Conservation (phyloP, 192 early-diverging fungal species). For the Coemansia sp. region DNA sequence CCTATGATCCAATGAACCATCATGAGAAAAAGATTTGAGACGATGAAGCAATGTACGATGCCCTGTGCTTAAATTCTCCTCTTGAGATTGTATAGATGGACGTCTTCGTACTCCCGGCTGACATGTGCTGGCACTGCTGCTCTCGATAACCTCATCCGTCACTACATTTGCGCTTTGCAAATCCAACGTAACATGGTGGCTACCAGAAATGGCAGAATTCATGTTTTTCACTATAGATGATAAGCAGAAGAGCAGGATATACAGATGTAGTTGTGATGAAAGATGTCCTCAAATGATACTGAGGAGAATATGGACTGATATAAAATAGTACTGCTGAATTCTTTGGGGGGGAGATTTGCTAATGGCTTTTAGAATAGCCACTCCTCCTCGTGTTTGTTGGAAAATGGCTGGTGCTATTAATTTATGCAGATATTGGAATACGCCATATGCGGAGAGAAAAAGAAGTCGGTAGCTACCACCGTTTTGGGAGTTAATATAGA, state of each 20-base stretch:
- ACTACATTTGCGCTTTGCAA: not conserved
- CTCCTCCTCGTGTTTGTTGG: too few relatives aligned
- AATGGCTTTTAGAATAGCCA: too few relatives aligned
- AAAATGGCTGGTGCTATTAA: too few relatives aligned
- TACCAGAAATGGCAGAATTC: not conserved
- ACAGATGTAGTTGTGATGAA: too few relatives aligned
- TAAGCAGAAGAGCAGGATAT: not conserved
- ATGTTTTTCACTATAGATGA: not conserved
- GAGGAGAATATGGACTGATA: too few relatives aligned
- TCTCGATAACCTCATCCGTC: not conserved
- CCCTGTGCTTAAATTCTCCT: not conserved
- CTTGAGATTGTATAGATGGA: not conserved
- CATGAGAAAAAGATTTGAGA: constrained; percentile 38
- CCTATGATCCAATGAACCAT: constrained; percentile 19
- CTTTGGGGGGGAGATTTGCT: too few relatives aligned
- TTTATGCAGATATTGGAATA: too few relatives aligned
- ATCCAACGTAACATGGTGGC: not conserved
- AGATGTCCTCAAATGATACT: too few relatives aligned
- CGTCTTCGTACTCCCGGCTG: not conserved
- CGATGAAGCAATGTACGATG: not conserved
- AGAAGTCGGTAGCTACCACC: too few relatives aligned
- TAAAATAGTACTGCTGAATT: too few relatives aligned
- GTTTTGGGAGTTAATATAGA: too few relatives aligned
- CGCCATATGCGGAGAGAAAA: too few relatives aligned
- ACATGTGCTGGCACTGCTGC: not conserved